Percentiles rank a stretch among this genome's conserved stretches.
Conservation (phyloP, 2,329 filamentous ascomycete genomes). For the Tricladium varicosporioides region DNA sequence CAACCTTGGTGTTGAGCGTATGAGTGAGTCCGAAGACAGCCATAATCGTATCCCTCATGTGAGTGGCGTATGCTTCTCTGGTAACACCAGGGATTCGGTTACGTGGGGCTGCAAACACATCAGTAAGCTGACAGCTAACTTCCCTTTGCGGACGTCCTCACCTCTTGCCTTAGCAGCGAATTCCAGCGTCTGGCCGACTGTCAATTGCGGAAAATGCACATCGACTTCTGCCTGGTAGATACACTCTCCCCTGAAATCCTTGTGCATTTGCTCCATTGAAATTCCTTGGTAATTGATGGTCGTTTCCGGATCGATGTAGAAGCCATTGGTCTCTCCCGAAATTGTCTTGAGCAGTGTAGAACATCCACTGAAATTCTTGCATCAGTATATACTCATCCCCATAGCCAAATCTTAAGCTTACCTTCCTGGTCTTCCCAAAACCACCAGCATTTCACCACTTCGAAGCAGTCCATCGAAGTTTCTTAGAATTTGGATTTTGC, state of each 20-base stretch:
- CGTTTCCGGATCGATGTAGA: conserved; percentile 50
- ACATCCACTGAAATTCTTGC: conserved; percentile 48
- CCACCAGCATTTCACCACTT: conserved; percentile 65
- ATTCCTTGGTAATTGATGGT: conserved; percentile 62
- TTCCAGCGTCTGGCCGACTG: conserved; percentile 69
- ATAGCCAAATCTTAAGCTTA: background rate
- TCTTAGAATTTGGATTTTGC: conserved; percentile 56
- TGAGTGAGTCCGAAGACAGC: conserved; percentile 73
- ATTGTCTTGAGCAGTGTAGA: conserved; percentile 63
- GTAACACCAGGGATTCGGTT: conserved; percentile 62
- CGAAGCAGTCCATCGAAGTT: conserved; percentile 63
- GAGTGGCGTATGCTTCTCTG: conserved; percentile 52
- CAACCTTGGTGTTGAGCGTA: conserved; percentile 70
- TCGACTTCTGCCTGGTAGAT: conserved; percentile 77
- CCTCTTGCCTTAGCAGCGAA: conserved; percentile 66
- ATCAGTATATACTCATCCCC: background rate
- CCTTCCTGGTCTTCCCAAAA: conserved; percentile 65
- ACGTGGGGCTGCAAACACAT: conserved; percentile 51
- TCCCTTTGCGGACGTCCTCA: background rate
- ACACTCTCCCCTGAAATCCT: conserved; percentile 62
- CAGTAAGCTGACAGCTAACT: background rate
- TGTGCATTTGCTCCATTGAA: conserved; percentile 46
- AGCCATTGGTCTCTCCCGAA: conserved; percentile 51
- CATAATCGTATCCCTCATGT: conserved; percentile 55
- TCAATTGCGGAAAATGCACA: conserved; percentile 75